phyloP scores from a whole-genome alignment of 176 grass and related monocot genomes.

The Neostapfia colusana region DNA sequence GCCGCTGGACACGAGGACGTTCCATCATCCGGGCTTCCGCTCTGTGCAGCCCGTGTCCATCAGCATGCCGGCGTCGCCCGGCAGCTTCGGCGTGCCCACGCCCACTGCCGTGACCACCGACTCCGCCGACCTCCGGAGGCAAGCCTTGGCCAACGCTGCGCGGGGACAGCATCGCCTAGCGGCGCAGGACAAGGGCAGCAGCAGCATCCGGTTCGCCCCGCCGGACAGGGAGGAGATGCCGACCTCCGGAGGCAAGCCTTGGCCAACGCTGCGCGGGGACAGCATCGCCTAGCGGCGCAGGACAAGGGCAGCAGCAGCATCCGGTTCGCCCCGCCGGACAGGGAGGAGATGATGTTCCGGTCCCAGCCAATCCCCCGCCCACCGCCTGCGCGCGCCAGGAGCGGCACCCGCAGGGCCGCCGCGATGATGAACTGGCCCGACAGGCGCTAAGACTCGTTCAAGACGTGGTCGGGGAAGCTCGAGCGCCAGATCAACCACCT shows the following conservation, averaged over 20 bases:
- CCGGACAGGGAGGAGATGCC: no score
- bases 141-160: no score
- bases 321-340: constrained; percentile 32
- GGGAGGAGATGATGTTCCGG: constrained; percentile 45
- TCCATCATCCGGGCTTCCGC: constrained; percentile 15
- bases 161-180: no score
- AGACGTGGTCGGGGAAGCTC: constrained; percentile 80
- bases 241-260: constrained; percentile 15
- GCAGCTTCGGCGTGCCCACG: constrained; percentile 12
- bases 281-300: neutral
- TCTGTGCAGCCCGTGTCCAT: constrained; percentile 48
- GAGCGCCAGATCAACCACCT: constrained; percentile 71
- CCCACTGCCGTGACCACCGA: neutral
- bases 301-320: neutral
- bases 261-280: neutral
- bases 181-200: no score
- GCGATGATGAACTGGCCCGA: constrained; percentile 39
- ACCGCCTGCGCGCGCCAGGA: neutral
- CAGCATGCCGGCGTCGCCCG: constrained; percentile 73
- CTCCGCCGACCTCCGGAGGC: no score
- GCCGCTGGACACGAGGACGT: constrained; percentile 15
- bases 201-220: no score
- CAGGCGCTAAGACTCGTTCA: constrained; percentile 67
- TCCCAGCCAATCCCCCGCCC: constrained; percentile 59
- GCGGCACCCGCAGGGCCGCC: neutral